A percentile compares a stretch with the other conserved stretches of the same genome.
Conservation (phyloP, 768 basidiomycete species). For the Amanita subjunquillea region DNA sequence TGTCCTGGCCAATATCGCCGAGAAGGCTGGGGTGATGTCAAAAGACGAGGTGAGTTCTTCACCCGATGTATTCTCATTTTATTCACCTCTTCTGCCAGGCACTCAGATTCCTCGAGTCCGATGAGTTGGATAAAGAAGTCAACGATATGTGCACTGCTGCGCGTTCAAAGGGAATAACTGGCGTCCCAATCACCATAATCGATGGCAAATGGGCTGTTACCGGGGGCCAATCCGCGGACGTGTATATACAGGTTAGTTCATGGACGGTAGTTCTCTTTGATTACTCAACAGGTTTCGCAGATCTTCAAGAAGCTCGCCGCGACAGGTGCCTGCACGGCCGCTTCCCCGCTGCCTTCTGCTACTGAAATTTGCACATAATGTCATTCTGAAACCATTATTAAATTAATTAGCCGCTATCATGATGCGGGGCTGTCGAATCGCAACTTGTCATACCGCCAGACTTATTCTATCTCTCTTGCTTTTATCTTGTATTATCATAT, state of each 20-base stretch:
- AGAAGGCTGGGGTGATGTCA: constrained; percentile 43
- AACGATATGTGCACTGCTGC: constrained; percentile 52
- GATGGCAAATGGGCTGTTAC: constrained; percentile 71
- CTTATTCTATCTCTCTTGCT: not conserved
- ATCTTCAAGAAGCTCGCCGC: constrained; percentile 44
- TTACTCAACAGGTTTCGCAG: constrained; percentile 11
- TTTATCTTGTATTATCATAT: not conserved
- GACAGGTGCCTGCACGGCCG: constrained; percentile 20
- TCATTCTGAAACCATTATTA: not conserved
- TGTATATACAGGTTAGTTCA: constrained; percentile 50
- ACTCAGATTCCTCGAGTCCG: constrained; percentile 49
- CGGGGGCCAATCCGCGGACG: constrained; percentile 64
- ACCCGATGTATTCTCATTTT: not conserved
- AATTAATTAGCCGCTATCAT: not conserved
- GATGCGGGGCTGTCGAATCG: not conserved
- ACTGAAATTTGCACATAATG: constrained; percentile 17
- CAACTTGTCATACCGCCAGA: not conserved
- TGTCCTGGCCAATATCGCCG: constrained; percentile 51
- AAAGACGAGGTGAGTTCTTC: constrained; percentile 41
- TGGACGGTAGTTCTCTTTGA: not conserved
- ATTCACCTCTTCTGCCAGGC: constrained; percentile 30
- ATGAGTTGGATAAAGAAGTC: constrained; percentile 58
- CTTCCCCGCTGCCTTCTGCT: constrained; percentile 23
- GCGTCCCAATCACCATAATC: constrained; percentile 74
- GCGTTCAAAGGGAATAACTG: constrained; percentile 57